Base-by-base conservation (phyloP, 768 basidiomycete genomes). In the Tylopilus sp. region DNA sequence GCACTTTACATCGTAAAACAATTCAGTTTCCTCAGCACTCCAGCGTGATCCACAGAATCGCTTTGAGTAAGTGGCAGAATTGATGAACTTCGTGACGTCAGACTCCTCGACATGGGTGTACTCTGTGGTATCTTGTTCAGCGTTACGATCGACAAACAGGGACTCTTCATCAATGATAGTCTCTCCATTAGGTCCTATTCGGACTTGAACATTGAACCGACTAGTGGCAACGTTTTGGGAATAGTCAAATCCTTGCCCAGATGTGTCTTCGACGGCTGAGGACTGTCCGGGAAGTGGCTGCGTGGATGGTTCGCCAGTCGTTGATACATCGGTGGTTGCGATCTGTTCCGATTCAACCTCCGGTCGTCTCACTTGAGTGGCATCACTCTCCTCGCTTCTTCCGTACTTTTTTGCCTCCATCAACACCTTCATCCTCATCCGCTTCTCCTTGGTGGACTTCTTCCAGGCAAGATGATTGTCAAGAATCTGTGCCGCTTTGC, bases 1-100 rank as follows among this genome's bases (percentile, higher is more conserved):
- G 35, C 15, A 26, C 68, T 85, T 59, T 60, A 93, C 92, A 52
- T 91, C 78, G 66, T 82, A 95, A 66, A 95, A 95, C 18, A 85
- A 67, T 50, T 93, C 91, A 0, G 93, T 95, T 68, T 95, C 93
- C 53, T 87, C 88, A n/a, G 79, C 80, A 65, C 82, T 86, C 93
- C 94, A 95, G 18, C 91, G 82, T 15, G 86, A 85, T 10, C 88
- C 87, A n/a, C 85, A 79, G 51, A 79, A 82, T 53, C 86, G 85
- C 69, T 83, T 91, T 46, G 86, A 81, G 65, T 91, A 92, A 1
- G 88, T 85, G 21, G 78, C 79, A 18, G 87, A 88, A 66, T 94
- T 95, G 49, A 91, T 81, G 60, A 95, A 94, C 60, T 89, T 89
- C 8, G 83, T 85, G 44, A 82, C 78, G 58, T 94, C 92, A 0